Evolutionary conservation across 306 rosid genomes (phyloP), one percentile per base, ranked within the genome.

Genomic region (Crotalaria pallida): DNA sequence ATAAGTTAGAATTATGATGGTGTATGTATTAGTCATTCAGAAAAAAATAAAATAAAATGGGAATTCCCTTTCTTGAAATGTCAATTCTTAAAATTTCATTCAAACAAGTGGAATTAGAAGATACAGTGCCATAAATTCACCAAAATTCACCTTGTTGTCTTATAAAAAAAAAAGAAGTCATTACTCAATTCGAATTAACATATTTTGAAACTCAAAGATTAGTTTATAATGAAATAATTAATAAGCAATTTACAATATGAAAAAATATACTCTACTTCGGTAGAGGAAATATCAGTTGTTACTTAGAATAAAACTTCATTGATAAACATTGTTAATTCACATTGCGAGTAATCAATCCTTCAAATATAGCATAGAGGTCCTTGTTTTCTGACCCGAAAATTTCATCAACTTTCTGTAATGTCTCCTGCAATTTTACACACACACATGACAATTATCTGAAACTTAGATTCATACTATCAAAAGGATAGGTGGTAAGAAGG

Each of bases 321-420:
- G 7, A 65, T 53, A 38, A 65, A 33, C 22, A 65, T 55, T 58
- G 78, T 78, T 74, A 91, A 65, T 86, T 86, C 38, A 83, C 85
- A 75, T 80, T 95, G 57, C 97, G 97, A 52, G 66, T 84, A 71
- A 95, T 89, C 87, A 91, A 80, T 19, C 96, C 96, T 83, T 95
- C 96, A 78, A 95, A 95, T 76, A 89, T 76, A 5, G 85, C 64
- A 57, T 81, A 91, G 1, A 95, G 88, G 77, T 95, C 99, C 69
- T 89, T 89, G 88, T 91, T 95, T 55, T 91, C 96, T 24, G 92
- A 77, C 55, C 97, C 96, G 77, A 95, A 91, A 0, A 95, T 91
- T 84, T 95, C 99, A 80, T 80, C 94, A 18, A 89, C 97, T 81
- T 89, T 91, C 64, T 77, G 84, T n/a, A 95, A 74, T 7, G 99